These are phyloP conservation scores for Aspergillus terreus DNA, from an alignment of 2,329 filamentous ascomycete species.

Conservation along the genomic window DNA sequence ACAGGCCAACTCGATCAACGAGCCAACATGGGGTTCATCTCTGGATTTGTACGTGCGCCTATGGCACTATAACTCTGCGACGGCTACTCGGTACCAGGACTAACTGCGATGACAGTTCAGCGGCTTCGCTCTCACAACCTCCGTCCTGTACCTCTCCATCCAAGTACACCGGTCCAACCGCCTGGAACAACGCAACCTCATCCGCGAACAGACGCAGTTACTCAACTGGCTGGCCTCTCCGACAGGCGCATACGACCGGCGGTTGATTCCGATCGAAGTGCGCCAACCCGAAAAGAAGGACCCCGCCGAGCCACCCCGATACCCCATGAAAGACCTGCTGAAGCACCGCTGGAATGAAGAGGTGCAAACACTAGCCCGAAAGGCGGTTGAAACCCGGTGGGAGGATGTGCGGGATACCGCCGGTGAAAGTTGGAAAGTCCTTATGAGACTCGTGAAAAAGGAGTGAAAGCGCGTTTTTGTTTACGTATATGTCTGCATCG, in stretches of 20 bases:
- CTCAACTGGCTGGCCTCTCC: slow-evolving; percentile 39
- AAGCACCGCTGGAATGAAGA: slow-evolving; percentile 79
- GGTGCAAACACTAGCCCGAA: slow-evolving; percentile 62
- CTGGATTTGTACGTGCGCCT: slow-evolving; percentile 60
- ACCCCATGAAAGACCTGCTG: slow-evolving; percentile 60
- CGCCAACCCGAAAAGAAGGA: background rate
- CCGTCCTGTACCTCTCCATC: slow-evolving; percentile 67
- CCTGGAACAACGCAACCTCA: slow-evolving; percentile 40
- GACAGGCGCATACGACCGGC: slow-evolving; percentile 33
- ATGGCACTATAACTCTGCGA: background rate
- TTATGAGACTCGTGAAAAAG: slow-evolving; percentile 27
- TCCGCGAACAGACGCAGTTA: slow-evolving; percentile 42
- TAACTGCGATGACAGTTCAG: slow-evolving; percentile 54
- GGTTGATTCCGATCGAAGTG: slow-evolving; percentile 17
- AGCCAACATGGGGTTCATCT: slow-evolving; percentile 17
- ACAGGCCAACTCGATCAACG: background rate
- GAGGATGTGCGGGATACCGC: slow-evolving; percentile 48
- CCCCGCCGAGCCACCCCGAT: slow-evolving; percentile 13
- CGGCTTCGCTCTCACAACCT: slow-evolving; percentile 71
- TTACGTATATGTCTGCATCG: slow-evolving; percentile 3
- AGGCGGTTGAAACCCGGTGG: slow-evolving; percentile 66
- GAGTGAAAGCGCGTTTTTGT: slow-evolving; percentile 20
- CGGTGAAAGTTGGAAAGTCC: slow-evolving; percentile 52
- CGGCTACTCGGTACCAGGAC: background rate
- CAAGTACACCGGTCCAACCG: slow-evolving; percentile 68